Base-by-base conservation (phyloP, 345 rosid species). In the Boechera retrofracta region DNA sequence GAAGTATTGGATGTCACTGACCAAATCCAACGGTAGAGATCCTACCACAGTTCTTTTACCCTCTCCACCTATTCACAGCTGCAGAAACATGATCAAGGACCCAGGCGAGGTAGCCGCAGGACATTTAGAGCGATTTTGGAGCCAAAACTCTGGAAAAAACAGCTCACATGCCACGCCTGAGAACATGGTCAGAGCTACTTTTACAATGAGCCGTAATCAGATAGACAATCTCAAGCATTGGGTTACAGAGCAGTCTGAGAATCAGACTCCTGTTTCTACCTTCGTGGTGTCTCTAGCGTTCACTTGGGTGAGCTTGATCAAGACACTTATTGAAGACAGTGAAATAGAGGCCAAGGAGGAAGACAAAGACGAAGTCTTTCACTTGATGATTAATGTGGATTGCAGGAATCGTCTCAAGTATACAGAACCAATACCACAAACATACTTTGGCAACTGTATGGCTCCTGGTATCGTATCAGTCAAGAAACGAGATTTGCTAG, bases 401-500 rank as follows among this genome's bases (percentile, higher is more conserved):
- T 77, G 80, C 75, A 77, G 80, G 42, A 77, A 69, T 9, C 82
- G 85, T 8, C 13, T 61, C 9, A 77, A 77, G 48, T 64, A 38
- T 10, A n/a, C 44, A 29, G 64, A 72, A 72, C 75, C 73, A 0
- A 38, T 82, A 44, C 85, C 86, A 5, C 24, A 29, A 4, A 81
- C 82, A 1, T 87, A 87, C 67, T 85, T 83, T 41, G 85, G 86
- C 0, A 87, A 85, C 53, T 84, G 86, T 15, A n/a, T 84, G n/a
- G 81, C 82, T 3, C 75, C 70, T 0, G 69, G 67, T 9, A 21
- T 81, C 1, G 62, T 78, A 12, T 28, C 72, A 2, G 81, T 71
- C 29, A 82, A 71, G 44, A 81, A 71, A 64, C 51, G 52, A 9
- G 76, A 84, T 7, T 60, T 87, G 39, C n/a, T 79, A 10, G 82